These are phyloP conservation scores for Ophiobolus disseminans DNA, from an alignment of 2,329 filamentous ascomycete species.

Conservation along the genomic window DNA sequence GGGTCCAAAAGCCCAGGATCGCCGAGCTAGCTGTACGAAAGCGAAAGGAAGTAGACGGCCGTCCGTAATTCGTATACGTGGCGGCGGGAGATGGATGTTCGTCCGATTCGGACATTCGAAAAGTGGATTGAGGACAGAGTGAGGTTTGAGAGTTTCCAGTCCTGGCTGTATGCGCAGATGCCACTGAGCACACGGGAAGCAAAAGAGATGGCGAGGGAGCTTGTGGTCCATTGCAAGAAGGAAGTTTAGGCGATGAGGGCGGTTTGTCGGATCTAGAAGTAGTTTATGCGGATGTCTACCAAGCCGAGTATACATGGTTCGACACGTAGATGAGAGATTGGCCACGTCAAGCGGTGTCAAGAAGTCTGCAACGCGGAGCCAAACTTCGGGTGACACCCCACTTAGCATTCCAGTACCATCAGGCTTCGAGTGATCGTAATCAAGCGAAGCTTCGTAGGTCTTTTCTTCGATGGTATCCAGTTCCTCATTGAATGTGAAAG, in stretches of 20 bases:
- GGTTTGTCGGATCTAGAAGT: slow-evolving; percentile 51
- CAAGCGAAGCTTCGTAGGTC: slow-evolving; percentile 12
- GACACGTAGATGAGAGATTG: slow-evolving; percentile 37
- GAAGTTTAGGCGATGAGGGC: slow-evolving; percentile 57
- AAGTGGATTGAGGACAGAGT: slow-evolving; percentile 63
- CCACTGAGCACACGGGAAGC: slow-evolving; percentile 64
- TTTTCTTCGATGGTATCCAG: slow-evolving; percentile 31
- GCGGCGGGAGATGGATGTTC: slow-evolving; percentile 59
- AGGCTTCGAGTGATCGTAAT: slow-evolving; percentile 31
- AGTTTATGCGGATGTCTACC: slow-evolving; percentile 31
- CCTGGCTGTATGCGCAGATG: slow-evolving; percentile 63
- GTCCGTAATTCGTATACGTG: slow-evolving; percentile 58
- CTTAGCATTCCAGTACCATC: slow-evolving; percentile 34
- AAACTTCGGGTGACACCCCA: slow-evolving; percentile 32
- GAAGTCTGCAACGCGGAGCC: slow-evolving; percentile 33
- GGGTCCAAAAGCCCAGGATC: slow-evolving; percentile 57
- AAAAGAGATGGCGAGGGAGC: slow-evolving; percentile 64
- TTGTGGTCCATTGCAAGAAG: slow-evolving; percentile 59
- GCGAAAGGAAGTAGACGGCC: slow-evolving; percentile 64
- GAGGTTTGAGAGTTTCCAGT: slow-evolving; percentile 60
- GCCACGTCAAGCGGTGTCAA: slow-evolving; percentile 38
- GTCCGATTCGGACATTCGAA: slow-evolving; percentile 63
- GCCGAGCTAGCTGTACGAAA: slow-evolving; percentile 64
- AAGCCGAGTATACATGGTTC: slow-evolving; percentile 33
- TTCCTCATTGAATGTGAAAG: slow-evolving; percentile 36